Base-by-base conservation (phyloP, 2,329 filamentous ascomycete species). In the Bipolaris zeicola region DNA sequence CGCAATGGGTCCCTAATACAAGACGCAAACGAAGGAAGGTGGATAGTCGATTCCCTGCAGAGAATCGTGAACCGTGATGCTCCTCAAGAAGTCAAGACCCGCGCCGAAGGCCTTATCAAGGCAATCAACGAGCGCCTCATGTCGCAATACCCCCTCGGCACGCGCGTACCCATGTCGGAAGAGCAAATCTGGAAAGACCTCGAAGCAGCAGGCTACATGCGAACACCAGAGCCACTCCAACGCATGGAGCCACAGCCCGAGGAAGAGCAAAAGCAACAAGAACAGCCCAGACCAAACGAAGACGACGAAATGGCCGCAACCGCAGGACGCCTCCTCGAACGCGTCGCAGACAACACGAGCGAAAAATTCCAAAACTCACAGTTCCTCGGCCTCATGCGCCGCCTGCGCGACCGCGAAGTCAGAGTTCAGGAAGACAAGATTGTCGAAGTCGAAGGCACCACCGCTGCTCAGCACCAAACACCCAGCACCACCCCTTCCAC, bases 361-460 rank as follows among this genome's bases (percentile, higher is more conserved):
- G 79, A 86, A 44, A 94, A 94, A 70, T 95, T 95, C 74, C 85
- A 87, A 66, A 86, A 92, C 69, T 93, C 90, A 63, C 85, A 85
- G 56, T 96, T 96, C 69, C 77, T 94, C 0, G 81, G 84, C 3
- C 79, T 96, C 43, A 95, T 96, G 91, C 85, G 89, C 26, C 84
- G 85, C 57, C 84, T 95, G 52, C 84, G 89, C 49, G 87, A 91
- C 69, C 81, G 84, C 52, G 87, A 95, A 77, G 86, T 92, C 13
- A 83, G 84, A 46, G 86, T 95, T 36, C 83, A 90, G 62, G 89
- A 88, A 38, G 88, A 91, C 70, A 84, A 86, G 66, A 81, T 90
- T 67, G 85, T 89, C 43, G 82, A 84, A 67, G 78, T 80, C 57
- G 77, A 74, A 4, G 26, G 26, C 26, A 8, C 26, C 8, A 3